These are phyloP conservation scores for Leccinum barrowsii DNA, from an alignment of 768 basidiomycete species.

Conservation along the genomic window DNA sequence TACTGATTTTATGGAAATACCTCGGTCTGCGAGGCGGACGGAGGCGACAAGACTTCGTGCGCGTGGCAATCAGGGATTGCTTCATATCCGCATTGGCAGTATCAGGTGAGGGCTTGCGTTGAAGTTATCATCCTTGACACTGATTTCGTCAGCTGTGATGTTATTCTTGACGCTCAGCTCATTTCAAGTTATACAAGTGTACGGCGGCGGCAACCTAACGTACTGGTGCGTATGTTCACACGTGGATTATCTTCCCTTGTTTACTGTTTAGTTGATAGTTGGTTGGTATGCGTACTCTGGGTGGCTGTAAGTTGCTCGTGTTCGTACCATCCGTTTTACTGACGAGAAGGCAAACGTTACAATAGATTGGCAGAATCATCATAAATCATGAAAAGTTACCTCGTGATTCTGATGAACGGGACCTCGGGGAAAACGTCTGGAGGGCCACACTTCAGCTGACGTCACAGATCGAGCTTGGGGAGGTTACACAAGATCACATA, in stretches of 20 bases:
- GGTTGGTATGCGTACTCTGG: conserved; percentile 18
- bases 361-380: conserved; percentile 14
- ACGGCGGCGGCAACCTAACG: conserved; percentile 12
- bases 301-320: conserved; percentile 13
- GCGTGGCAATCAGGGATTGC: conserved; percentile 15
- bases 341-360: background rate
- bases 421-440: background rate
- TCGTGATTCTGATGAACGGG: background rate
- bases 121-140: background rate
- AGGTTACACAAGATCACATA: background rate
- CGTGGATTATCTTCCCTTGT: background rate
- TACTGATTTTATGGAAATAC: conserved; percentile 17
- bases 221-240: conserved; percentile 14
- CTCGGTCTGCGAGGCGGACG: conserved; percentile 8
- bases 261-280: conserved; percentile 5
- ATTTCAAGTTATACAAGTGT: conserved; percentile 3
- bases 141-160: conserved; percentile 7
- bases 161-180: conserved; percentile 16
- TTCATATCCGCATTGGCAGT: conserved; percentile 2
- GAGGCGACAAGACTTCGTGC: conserved; percentile 1
- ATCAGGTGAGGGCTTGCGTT: conserved; percentile 3
- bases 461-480: background rate
- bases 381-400: conserved; percentile 9
- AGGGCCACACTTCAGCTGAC: background rate
- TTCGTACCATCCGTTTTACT: background rate